Conservation (phyloP, 2,329 filamentous ascomycete genomes). For the Fusarium temperatum region DNA sequence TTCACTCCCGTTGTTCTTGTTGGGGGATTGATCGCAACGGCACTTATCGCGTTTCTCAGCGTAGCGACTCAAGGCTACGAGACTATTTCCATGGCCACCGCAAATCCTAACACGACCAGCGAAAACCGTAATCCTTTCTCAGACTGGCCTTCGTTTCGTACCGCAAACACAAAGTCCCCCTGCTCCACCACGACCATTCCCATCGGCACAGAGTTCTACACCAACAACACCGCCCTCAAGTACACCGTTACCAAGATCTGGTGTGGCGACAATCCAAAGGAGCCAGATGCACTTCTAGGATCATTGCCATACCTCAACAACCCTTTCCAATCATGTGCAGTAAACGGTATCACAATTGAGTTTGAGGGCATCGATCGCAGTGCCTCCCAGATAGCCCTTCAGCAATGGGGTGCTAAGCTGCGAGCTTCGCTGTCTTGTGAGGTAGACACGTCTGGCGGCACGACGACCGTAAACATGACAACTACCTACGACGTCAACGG, state of each 20-base stretch:
- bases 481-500: not conserved
- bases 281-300: not conserved
- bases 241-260: not conserved
- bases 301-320: not conserved
- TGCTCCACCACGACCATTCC: not conserved
- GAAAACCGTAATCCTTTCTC: not conserved
- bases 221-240: not conserved
- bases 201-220: not conserved
- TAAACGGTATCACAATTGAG: not conserved
- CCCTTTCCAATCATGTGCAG: not conserved
- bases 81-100: not conserved
- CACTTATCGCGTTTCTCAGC: not conserved
- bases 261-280: not conserved
- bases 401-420: not conserved
- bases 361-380: not conserved
- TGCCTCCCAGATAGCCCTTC: not conserved
- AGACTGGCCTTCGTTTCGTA: not conserved
- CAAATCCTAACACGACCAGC: not conserved
- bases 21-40: not conserved
- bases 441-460: not conserved
- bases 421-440: not conserved
- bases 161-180: not conserved
- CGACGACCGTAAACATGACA: not conserved
- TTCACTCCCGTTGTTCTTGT: not conserved
- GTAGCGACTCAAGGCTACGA: not conserved